Percentiles rank a stretch among this genome's conserved stretches.
Evolutionary conservation across 2,329 filamentous ascomycete genomes (phyloP).

Genomic region (Fusarium xylarioides): DNA sequence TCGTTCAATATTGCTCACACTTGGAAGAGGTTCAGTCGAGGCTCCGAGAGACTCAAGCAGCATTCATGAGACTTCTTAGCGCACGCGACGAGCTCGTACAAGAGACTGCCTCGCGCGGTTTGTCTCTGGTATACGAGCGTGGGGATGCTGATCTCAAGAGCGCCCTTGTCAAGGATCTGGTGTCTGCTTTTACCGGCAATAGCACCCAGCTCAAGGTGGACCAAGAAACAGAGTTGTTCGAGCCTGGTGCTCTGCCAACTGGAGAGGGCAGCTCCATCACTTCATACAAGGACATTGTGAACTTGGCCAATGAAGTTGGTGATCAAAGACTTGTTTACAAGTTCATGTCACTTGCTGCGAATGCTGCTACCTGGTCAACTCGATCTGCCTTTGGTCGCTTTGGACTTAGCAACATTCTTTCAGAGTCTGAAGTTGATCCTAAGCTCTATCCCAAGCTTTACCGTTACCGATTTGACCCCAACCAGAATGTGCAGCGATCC

Average conservation of each 20-base stretch:
- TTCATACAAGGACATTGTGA: constrained; percentile 98
- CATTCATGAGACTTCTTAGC: constrained; percentile 87
- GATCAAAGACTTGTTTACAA: constrained; percentile 97
- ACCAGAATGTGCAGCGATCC: constrained; percentile 87
- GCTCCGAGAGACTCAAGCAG: constrained; percentile 81
- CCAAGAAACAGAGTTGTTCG: constrained; percentile 91
- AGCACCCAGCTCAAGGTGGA: constrained; percentile 82
- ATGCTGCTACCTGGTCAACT: constrained; percentile 97
- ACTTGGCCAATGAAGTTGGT: constrained; percentile 92
- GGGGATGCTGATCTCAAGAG: constrained; percentile 83
- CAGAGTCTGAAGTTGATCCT: constrained; percentile 86
- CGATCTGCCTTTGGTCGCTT: constrained; percentile 95
- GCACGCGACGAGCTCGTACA: constrained; percentile 95
- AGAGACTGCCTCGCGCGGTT: constrained; percentile 89
- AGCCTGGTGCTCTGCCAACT: constrained; percentile 87
- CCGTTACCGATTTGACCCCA: constrained; percentile 94
- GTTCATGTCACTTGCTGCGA: constrained; percentile 97
- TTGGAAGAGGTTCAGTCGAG: constrained; percentile 76
- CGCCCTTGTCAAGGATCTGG: constrained; percentile 85
- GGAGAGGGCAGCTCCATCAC: constrained; percentile 90
- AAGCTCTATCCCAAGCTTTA: constrained; percentile 96
- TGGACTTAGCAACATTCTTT: constrained; percentile 89
- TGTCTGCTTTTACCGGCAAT: constrained; percentile 86
- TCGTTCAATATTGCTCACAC: constrained; percentile 90
- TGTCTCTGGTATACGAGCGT: constrained; percentile 93